Base-by-base conservation (phyloP, 306 rosid genomes). In the Citrullus amarus region DNA sequence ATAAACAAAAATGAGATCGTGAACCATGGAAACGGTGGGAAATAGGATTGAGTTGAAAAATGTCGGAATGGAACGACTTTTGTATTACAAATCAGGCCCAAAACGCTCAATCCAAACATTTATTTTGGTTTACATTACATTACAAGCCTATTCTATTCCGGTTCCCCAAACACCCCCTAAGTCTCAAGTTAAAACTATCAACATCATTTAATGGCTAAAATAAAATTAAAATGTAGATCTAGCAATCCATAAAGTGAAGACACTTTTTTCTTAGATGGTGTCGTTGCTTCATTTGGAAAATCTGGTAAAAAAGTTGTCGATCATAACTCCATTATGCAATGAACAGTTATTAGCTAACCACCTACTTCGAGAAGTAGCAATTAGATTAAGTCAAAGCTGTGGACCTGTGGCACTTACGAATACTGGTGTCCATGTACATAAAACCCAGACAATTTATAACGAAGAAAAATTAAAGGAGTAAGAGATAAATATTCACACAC, bases 401-500 rank as follows among this genome's bases (percentile, higher is more conserved):
- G 15, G 30, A 5, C 54, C 54, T 48, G 16, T 16, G 3, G 57
- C 8, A 17, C 25, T 43, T 68, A 9, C 32, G 12, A 68, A 41
- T 43, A 68, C 6, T 18, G 15, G 30, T 36, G 25, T 44, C 38
- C 56, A 43, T 44, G 54, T 20, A 6, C 5, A 18, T 44, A 20
- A 0, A 12, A 6, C 57, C 20, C 20, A 46, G 36, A 28, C 54
- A 20, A 46, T 70, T 67, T 44, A 16, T 57, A 72, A 22, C 14
- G 30, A 78, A 75, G 50, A 32, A 36, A 32, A 18, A 43, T 6
- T 57, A 51, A 18, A 1, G 5, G 22, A 36, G 71, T 67, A 53
- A 69, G 9, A 2, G 59, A 57, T 38, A 75, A 38, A 16, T 36
- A 38, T 79, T 54, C 28, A 22, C 89, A 84, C 89, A 95, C 98